Evolutionary conservation across 2,329 filamentous ascomycete genomes (phyloP).

Genomic region (Colletotrichum acutatum): DNA sequence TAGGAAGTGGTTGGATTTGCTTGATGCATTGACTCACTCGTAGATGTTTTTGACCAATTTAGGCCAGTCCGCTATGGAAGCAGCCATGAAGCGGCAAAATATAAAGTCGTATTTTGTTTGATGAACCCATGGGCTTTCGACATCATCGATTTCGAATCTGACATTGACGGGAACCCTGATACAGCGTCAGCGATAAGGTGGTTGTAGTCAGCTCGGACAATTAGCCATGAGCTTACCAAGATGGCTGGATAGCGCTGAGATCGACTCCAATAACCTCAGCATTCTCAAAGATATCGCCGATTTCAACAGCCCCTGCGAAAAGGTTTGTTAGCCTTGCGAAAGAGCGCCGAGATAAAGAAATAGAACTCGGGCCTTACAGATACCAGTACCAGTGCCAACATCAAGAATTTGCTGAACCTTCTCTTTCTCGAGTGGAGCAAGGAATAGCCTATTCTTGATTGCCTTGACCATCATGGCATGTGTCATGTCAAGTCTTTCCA

Average conservation of each 20-base stretch:
- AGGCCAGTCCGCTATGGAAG: constrained; percentile 13
- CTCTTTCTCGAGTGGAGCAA: constrained; percentile 4
- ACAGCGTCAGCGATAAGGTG: neutral
- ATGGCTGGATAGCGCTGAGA: constrained; percentile 73
- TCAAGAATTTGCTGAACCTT: constrained; percentile 42
- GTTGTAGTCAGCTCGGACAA: neutral
- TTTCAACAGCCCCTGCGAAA: constrained; percentile 64
- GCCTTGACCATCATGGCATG: neutral
- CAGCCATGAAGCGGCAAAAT: constrained; percentile 42
- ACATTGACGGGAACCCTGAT: constrained; percentile 76
- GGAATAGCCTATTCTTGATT: neutral
- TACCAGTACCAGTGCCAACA: constrained; percentile 55
- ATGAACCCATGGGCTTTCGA: constrained; percentile 43
- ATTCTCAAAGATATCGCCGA: constrained; percentile 70
- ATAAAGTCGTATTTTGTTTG: constrained; percentile 12
- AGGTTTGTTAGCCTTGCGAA: neutral
- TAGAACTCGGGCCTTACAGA: constrained; percentile 50
- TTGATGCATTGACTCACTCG: constrained; percentile 39
- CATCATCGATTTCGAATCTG: constrained; percentile 78
- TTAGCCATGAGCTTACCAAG: neutral
- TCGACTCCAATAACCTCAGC: constrained; percentile 71
- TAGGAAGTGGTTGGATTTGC: constrained; percentile 31
- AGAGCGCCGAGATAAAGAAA: neutral
- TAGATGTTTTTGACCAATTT: neutral
- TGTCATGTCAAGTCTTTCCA: neutral